Conservation (phyloP, 352 stramenopile genomes). For the Peronosclerospora sorghi region DNA sequence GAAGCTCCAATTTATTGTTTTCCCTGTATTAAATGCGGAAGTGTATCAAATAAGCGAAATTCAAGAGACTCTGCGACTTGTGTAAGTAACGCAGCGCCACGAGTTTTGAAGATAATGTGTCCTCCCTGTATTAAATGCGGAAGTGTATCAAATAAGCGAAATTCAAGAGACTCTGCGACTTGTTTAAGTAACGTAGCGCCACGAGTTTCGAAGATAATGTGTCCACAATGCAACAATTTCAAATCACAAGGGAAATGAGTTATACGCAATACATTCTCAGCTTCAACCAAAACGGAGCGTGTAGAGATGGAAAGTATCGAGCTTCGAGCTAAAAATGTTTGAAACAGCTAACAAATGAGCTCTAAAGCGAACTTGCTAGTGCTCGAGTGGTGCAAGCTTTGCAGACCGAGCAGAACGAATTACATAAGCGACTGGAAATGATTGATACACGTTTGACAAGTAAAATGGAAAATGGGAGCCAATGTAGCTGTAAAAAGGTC, state of each 20-base stretch:
- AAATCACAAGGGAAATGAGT: not conserved
- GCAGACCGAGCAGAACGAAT: constrained; percentile 30
- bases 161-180: too few species aligned
- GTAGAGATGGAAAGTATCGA: constrained; percentile 12
- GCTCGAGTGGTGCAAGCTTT: constrained; percentile 28
- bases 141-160: too few species aligned
- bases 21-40: too few species aligned
- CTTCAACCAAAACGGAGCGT: constrained; percentile 14
- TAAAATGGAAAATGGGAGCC: constrained; percentile 50
- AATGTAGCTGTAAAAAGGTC: not conserved
- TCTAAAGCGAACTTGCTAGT: constrained; percentile 24
- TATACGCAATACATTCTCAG: constrained; percentile 9
- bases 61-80: too few species aligned
- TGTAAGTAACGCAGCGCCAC: too few species aligned
- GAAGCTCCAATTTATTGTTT: too few species aligned
- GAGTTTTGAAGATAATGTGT: too few species aligned
- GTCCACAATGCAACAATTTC: too few species aligned
- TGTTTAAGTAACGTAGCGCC: too few species aligned
- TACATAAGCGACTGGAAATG: constrained; percentile 32
- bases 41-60: too few species aligned
- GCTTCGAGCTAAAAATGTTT: constrained; percentile 8
- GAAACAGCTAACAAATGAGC: constrained; percentile 10
- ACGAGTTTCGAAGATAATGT: too few species aligned
- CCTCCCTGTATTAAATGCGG: too few species aligned
- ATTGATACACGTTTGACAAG: constrained; percentile 29